phyloP scores from a whole-genome alignment of 768 basidiomycete species.

The Mycena leptocephala region DNA sequence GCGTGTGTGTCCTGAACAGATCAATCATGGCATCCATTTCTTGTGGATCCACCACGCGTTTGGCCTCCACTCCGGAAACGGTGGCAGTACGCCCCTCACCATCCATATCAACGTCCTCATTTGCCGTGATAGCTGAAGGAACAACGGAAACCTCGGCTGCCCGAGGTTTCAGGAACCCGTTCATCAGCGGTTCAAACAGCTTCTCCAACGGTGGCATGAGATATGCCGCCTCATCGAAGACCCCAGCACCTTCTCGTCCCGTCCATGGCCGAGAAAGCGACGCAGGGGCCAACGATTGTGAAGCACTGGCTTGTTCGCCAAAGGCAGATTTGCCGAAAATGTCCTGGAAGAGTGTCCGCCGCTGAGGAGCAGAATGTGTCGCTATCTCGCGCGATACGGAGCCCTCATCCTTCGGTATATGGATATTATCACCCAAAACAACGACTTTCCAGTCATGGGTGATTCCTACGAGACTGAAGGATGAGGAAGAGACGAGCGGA shows the following conservation, averaged over 20 bases:
- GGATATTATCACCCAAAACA: slow-evolving; percentile 75
- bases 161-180: slow-evolving; percentile 51
- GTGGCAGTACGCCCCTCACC: slow-evolving; percentile 40
- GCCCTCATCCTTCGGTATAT: slow-evolving; percentile 59
- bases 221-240: slow-evolving; percentile 83
- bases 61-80: slow-evolving; percentile 34
- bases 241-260: slow-evolving; percentile 59
- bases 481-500: slow-evolving; percentile 45
- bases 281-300: slow-evolving; percentile 26
- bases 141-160: slow-evolving; percentile 23
- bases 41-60: slow-evolving; percentile 60
- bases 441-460: slow-evolving; percentile 78
- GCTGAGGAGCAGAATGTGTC: slow-evolving; percentile 45
- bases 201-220: slow-evolving; percentile 81
- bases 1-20: slow-evolving; percentile 72
- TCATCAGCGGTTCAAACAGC: slow-evolving; percentile 75
- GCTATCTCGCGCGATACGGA: slow-evolving; percentile 56
- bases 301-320: slow-evolving; percentile 45
- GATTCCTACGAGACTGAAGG: slow-evolving; percentile 79
- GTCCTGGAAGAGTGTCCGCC: slow-evolving; percentile 86
- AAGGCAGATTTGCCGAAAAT: slow-evolving; percentile 91
- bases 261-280: slow-evolving; percentile 34
- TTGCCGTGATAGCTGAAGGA: slow-evolving; percentile 39
- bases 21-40: slow-evolving; percentile 75
- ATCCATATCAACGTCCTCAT: slow-evolving; percentile 64